Conservation (phyloP, 305 asterid genomes). For the Rubia occidens region DNA sequence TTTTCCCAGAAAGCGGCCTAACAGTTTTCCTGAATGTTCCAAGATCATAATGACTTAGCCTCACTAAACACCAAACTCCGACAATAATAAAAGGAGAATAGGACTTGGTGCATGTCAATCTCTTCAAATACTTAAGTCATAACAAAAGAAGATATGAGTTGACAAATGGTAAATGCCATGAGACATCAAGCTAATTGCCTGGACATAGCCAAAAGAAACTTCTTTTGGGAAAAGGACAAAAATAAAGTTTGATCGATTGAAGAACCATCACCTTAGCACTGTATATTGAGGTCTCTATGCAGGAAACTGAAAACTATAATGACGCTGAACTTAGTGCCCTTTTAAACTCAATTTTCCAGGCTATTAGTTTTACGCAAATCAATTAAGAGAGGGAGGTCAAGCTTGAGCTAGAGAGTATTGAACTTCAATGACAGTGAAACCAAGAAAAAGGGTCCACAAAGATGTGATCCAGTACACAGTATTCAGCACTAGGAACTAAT, state of each 20-base stretch:
- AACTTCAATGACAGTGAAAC: neutral
- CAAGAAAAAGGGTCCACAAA: neutral
- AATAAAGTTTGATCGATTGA: neutral
- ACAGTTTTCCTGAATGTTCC: constrained; percentile 43
- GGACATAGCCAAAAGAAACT: neutral
- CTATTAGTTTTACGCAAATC: neutral
- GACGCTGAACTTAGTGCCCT: neutral
- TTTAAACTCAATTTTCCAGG: neutral
- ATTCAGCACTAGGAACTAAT: neutral
- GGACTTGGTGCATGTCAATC: neutral
- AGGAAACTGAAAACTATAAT: neutral
- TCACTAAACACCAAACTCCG: constrained; percentile 3
- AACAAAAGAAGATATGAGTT: constrained; percentile 3
- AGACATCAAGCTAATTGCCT: neutral
- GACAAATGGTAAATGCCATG: neutral
- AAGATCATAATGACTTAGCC: neutral
- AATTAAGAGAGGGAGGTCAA: neutral
- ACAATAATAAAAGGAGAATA: neutral
- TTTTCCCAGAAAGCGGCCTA: constrained; percentile 86
- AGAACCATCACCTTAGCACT: neutral
- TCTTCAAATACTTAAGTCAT: neutral
- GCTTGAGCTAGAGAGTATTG: neutral
- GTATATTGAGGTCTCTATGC: neutral
- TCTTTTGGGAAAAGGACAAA: neutral
- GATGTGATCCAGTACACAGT: neutral